Percentiles rank a stretch among this genome's conserved stretches.
Conservation (phyloP, 768 basidiomycete genomes). For the Suillus discolor region DNA sequence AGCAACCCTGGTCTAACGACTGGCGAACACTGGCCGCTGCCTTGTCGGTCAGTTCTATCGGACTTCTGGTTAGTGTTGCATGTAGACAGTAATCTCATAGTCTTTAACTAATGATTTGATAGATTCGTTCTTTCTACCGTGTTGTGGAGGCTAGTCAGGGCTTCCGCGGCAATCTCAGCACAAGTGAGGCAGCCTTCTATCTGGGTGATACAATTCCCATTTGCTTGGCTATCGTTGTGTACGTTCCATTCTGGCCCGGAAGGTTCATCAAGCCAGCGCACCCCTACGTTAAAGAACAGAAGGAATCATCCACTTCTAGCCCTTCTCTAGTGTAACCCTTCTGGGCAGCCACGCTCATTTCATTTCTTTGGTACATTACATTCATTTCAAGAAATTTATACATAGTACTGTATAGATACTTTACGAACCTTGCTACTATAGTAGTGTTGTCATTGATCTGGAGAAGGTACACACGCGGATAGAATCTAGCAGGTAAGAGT, state of each 20-base stretch:
- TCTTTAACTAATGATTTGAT: neutral
- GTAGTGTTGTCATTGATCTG: neutral
- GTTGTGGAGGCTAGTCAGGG: slow-evolving; percentile 67
- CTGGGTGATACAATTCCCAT: slow-evolving; percentile 68
- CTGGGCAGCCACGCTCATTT: neutral
- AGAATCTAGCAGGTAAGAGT: too few species aligned
- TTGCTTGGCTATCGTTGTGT: slow-evolving; percentile 58
- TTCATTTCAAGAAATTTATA: neutral
- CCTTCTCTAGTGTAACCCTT: neutral
- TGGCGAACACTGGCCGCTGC: slow-evolving; percentile 59
- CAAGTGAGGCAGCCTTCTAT: slow-evolving; percentile 66
- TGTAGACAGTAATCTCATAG: neutral
- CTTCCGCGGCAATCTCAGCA: slow-evolving; percentile 59
- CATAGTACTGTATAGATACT: neutral
- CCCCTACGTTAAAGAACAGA: neutral
- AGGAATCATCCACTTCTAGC: neutral
- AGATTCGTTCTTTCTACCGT: slow-evolving; percentile 70
- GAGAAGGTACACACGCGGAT: too few species aligned
- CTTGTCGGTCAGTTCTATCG: slow-evolving; percentile 58
- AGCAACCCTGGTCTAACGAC: slow-evolving; percentile 49
- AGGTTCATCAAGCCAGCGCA: slow-evolving; percentile 41
- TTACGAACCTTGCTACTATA: neutral
- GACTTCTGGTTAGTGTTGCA: slow-evolving; percentile 54
- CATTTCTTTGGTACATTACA: neutral
- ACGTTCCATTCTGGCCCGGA: slow-evolving; percentile 68